These are phyloP conservation scores for Blechomonas ayalai DNA, from an alignment of 208 protist species.

Conservation along the genomic window DNA sequence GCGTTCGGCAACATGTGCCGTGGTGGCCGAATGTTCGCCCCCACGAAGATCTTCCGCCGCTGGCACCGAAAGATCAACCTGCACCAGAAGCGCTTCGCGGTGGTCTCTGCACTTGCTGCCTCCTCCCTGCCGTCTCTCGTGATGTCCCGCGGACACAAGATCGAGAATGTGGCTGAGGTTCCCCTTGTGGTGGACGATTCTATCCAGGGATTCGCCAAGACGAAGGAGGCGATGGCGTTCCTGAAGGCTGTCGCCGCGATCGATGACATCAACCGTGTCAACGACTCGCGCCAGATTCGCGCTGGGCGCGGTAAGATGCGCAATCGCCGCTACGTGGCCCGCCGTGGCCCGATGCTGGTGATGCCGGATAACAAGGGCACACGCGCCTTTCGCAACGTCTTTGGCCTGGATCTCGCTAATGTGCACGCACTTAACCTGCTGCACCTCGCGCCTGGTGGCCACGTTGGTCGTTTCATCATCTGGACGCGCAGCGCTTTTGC, in stretches of 20 bases:
- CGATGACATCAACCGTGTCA: constrained; percentile 94
- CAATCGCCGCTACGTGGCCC: constrained; percentile 93
- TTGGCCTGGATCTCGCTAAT: constrained; percentile 93
- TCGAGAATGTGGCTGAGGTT: constrained; percentile 93
- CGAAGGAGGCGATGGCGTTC: constrained; percentile 92
- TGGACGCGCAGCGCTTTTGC: constrained; percentile 98
- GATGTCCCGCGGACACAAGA: constrained; percentile 97
- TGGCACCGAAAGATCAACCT: constrained; percentile 97
- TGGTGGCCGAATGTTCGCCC: constrained; percentile 98
- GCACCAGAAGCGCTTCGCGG: constrained; percentile 96
- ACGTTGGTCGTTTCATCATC: constrained; percentile 98
- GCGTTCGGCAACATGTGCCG: constrained; percentile 99
- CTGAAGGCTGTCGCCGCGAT: constrained; percentile 92
- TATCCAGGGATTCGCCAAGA: constrained; percentile 92
- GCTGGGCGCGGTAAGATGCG: constrained; percentile 96
- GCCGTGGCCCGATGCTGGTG: constrained; percentile 96
- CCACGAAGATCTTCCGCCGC: constrained; percentile 96
- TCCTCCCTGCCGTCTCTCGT: constrained; percentile 95
- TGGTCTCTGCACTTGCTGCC: constrained; percentile 97
- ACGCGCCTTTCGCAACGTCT: constrained; percentile 95
- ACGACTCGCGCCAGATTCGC: constrained; percentile 86
- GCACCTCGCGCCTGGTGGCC: constrained; percentile 98
- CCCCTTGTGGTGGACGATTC: constrained; percentile 95
- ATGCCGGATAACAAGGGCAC: constrained; percentile 88
- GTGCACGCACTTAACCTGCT: constrained; percentile 97